These are phyloP conservation scores for Globisporangium canariense DNA, from an alignment of 352 stramenopile species.

Conservation along the genomic window DNA sequence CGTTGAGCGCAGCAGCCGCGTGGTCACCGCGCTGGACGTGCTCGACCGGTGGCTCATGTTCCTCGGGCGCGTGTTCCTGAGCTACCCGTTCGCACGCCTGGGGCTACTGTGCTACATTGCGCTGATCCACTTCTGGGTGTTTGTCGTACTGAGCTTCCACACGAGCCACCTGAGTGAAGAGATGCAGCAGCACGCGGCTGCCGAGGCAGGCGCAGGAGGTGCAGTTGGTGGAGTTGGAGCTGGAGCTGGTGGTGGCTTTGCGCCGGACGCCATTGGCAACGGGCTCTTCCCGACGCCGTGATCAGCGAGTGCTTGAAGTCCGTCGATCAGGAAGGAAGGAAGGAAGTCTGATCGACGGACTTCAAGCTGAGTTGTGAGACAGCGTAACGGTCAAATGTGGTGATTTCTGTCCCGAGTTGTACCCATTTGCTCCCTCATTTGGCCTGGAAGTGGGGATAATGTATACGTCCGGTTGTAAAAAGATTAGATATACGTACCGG, in stretches of 20 bases:
- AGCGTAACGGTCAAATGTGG: neutral
- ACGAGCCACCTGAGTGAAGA: conserved; percentile 84
- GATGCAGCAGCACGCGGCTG: conserved; percentile 37
- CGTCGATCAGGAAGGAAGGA: no score
- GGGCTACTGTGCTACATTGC: conserved; percentile 71
- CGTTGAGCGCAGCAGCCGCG: conserved; percentile 62
- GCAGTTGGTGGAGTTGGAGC: conserved; percentile 19
- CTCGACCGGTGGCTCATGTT: conserved; percentile 77
- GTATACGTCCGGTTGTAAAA: no score
- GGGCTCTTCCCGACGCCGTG: conserved; percentile 12
- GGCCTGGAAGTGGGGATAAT: neutral
- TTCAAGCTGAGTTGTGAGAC: no score
- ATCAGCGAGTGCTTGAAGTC: neutral
- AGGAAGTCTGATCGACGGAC: no score
- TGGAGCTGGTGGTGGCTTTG: neutral
- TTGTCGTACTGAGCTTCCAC: conserved; percentile 85
- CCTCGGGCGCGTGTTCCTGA: conserved; percentile 73
- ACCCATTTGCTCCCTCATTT: conserved; percentile 3
- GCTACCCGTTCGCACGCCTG: conserved; percentile 70
- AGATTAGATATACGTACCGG: no score
- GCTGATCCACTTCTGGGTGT: conserved; percentile 85
- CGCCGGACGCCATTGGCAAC: neutral
- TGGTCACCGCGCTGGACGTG: conserved; percentile 60
- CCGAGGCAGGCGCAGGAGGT: conserved; percentile 19
- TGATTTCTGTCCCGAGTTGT: conserved; percentile 10